A percentile compares a stretch with the other conserved stretches of the same genome.
phyloP scores from a whole-genome alignment of 2,329 filamentous ascomycete genomes.

The Trichoderma sp. region DNA sequence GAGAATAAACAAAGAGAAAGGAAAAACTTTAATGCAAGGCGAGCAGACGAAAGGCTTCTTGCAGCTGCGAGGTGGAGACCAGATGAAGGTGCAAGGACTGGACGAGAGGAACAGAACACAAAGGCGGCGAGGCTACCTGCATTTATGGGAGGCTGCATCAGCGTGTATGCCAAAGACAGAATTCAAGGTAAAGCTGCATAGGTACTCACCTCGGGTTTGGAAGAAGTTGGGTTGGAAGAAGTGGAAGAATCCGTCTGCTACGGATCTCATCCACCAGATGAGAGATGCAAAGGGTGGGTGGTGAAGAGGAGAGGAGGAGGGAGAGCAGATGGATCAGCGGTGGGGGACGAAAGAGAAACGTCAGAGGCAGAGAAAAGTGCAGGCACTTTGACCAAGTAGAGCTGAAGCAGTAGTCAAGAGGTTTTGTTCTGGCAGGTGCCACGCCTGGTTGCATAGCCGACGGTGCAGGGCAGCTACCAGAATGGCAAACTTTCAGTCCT shows the following conservation, averaged over 20 bases:
- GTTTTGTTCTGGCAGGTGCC: background rate
- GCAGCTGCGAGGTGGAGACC: constrained; percentile 3
- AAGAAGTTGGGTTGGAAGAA: background rate
- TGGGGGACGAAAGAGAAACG: background rate
- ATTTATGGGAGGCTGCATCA: background rate
- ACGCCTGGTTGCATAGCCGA: background rate
- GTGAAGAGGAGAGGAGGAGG: background rate
- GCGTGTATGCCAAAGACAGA: background rate
- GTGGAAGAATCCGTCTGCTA: background rate
- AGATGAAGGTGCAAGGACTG: background rate
- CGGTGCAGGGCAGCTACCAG: background rate
- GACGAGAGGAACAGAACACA: background rate
- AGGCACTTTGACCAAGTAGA: background rate
- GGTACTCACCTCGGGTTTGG: background rate
- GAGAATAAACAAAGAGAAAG: background rate
- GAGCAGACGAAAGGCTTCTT: constrained; percentile 6
- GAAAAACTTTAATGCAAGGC: background rate
- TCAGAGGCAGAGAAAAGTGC: background rate
- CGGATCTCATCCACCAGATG: background rate
- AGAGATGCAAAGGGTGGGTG: background rate
- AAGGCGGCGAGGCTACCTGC: background rate
- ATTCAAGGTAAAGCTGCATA: background rate
- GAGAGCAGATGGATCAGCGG: background rate
- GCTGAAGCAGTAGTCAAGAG: background rate
- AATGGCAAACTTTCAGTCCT: background rate